Conservation (phyloP, 371 early-diverging fungal genomes). For the Mucor irregularis region DNA sequence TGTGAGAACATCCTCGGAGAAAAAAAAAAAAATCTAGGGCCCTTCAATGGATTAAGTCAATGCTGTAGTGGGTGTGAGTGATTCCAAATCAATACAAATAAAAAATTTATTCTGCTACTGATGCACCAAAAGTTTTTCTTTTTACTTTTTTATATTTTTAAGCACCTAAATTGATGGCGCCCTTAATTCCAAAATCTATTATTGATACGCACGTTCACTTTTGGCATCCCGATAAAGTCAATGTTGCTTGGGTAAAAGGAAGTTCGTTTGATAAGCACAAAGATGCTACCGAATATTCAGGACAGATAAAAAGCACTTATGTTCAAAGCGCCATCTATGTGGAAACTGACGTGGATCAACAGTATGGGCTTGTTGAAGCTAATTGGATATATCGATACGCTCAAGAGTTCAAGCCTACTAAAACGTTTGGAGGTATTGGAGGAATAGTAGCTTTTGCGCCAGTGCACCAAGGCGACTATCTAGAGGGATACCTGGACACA, state of each 20-base stretch:
- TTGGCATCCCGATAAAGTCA: conserved; percentile 39
- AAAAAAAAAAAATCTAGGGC: neutral
- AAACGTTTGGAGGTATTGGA: conserved; percentile 37
- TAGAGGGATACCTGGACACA: conserved; percentile 28
- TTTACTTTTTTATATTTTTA: neutral
- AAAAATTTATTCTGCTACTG: too few relatives aligned
- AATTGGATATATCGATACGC: conserved; percentile 41
- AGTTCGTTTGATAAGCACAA: conserved; percentile 19
- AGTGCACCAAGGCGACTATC: conserved; percentile 36
- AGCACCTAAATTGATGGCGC: neutral
- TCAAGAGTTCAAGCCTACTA: conserved; percentile 7
- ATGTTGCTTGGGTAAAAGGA: conserved; percentile 31
- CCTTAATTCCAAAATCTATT: conserved; percentile 5
- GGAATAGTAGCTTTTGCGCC: conserved; percentile 51
- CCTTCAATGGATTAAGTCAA: too few relatives aligned
- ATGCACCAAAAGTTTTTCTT: too few relatives aligned
- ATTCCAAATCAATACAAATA: too few relatives aligned
- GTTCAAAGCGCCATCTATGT: conserved; percentile 19
- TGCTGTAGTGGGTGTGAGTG: too few relatives aligned
- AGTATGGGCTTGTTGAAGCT: conserved; percentile 41
- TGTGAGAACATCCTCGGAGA: conserved; percentile 9
- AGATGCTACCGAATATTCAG: conserved; percentile 20
- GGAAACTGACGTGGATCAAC: conserved; percentile 31
- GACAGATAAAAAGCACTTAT: neutral
- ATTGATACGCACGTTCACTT: conserved; percentile 48